Base-by-base conservation (phyloP, 306 rosid species). In the Cicer judaicum region DNA sequence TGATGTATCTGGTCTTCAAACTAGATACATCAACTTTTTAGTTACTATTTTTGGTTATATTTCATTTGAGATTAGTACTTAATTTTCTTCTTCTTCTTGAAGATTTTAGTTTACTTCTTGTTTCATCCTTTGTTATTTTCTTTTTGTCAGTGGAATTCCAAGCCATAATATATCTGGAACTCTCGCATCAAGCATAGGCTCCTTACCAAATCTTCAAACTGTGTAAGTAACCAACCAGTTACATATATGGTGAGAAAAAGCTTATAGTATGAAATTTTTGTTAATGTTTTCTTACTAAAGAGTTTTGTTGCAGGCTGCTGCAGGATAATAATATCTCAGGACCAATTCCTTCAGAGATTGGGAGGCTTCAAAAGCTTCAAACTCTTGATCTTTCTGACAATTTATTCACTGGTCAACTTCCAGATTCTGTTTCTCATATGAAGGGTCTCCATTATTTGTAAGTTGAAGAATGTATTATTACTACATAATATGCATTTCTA, bases 341-440 rank as follows among this genome's bases (percentile, higher is more conserved):
- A 52, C 52, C 82, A 72, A 90, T 95, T 43, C 98, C 99, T 7
- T 34, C 77, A 71, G 98, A 92, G 85, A 52, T 95, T 70, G 89
- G 93, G 79, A 89, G 74, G 84, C 89, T 95, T 54, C 89, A 86
- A 48, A 86, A 79, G 85, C 99, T 95, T 65, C 81, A 73, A 44
- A 90, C 96, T 60, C 89, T 95, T 44, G 96, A 92, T 84, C 97
- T 95, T 80, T 92, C 99, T n/a, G 85, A 78, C 80, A 95, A 95
- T 78, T 73, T 12, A 62, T 95, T 95, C 84, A 82, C 68, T 18
- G 93, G 95, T 18, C 83, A 89, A 67, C 86, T 95, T 75, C 98
- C 99, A 52, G 78, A 74, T 77, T 62, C 89, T 84, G 85, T 92
- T 8, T 80, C 91, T 21, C 84, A 80, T 72, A 59, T 92, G 81